Conservation (phyloP, 306 rosid species). For the Geum urbanum region DNA sequence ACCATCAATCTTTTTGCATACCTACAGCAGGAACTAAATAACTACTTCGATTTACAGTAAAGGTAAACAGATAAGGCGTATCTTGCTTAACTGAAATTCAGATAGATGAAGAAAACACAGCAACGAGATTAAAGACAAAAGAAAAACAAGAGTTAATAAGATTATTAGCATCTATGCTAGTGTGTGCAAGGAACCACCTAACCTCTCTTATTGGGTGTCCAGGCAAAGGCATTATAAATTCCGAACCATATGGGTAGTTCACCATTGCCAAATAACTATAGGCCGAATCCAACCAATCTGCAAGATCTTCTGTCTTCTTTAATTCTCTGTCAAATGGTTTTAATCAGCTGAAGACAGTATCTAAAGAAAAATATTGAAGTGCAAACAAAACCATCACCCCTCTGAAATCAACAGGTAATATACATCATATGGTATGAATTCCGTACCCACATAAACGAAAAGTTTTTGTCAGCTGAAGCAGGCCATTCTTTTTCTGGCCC, state of each 20-base stretch:
- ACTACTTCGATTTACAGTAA: background rate
- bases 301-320: slow-evolving; percentile 43
- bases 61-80: background rate
- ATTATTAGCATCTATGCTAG: background rate
- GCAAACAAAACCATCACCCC: slow-evolving; percentile 1
- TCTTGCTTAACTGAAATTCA: background rate
- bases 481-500: slow-evolving; percentile 53
- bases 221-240: slow-evolving; percentile 74
- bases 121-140: background rate
- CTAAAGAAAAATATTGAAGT: slow-evolving; percentile 12
- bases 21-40: slow-evolving; percentile 31
- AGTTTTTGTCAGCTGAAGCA: slow-evolving; percentile 48
- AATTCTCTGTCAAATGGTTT: slow-evolving; percentile 39
- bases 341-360: slow-evolving; percentile 28
- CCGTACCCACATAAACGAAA: slow-evolving; percentile 64
- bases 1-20: slow-evolving; percentile 60
- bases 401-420: background rate
- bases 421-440: background rate
- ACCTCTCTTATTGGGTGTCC: slow-evolving; percentile 78
- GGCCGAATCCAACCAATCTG: slow-evolving; percentile 66
- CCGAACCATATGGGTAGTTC: slow-evolving; percentile 68
- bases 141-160: background rate
- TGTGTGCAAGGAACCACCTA: slow-evolving; percentile 27
- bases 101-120: background rate
- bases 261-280: slow-evolving; percentile 88